Evolutionary conservation across 163 green algal species (phyloP).

Genomic region (Coccomyxa subellipsoidea): DNA sequence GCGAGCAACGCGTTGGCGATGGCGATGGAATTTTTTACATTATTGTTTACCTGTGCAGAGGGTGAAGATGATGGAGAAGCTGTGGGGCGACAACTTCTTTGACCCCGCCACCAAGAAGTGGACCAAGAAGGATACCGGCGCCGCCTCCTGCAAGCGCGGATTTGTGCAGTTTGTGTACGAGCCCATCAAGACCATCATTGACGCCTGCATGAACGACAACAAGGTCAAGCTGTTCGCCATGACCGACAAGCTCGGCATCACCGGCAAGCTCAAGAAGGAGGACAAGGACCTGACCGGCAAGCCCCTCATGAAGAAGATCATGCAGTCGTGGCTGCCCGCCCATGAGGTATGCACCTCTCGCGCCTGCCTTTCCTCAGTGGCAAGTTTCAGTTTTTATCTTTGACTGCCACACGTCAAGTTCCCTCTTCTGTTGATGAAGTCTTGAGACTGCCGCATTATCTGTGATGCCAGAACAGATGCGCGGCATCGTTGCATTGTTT

Average conservation of each 20-base stretch:
- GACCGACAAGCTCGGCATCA: constrained; percentile 91
- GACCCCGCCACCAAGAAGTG: constrained; percentile 98
- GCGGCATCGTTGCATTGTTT: too few relatives aligned
- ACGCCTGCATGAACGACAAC: constrained; percentile 94
- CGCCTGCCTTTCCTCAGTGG: too few relatives aligned
- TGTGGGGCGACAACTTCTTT: constrained; percentile 99
- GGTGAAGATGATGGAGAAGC: constrained; percentile 97
- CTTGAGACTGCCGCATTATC: too few relatives aligned
- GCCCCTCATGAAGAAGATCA: constrained; percentile 99
- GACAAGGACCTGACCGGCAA: constrained; percentile 98
- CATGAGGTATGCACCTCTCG: constrained; percentile 42
- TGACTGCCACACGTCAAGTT: too few relatives aligned
- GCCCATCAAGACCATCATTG: constrained; percentile 93
- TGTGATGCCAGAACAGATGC: too few relatives aligned
- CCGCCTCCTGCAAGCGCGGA: constrained; percentile 87
- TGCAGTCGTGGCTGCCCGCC: constrained; percentile 98
- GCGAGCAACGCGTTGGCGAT: too few relatives aligned
- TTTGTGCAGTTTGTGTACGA: constrained; percentile 99
- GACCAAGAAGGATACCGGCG: constrained; percentile 86
- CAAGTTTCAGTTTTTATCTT: too few relatives aligned
- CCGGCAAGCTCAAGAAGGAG: constrained; percentile 78
- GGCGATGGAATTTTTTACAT: too few relatives aligned
- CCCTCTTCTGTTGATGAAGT: too few relatives aligned
- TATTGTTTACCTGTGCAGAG: constrained; percentile 51
- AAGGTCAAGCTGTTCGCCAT: constrained; percentile 96